These are phyloP conservation scores for Nemania serpens DNA, from an alignment of 2,329 filamentous ascomycete genomes.

Conservation along the genomic window DNA sequence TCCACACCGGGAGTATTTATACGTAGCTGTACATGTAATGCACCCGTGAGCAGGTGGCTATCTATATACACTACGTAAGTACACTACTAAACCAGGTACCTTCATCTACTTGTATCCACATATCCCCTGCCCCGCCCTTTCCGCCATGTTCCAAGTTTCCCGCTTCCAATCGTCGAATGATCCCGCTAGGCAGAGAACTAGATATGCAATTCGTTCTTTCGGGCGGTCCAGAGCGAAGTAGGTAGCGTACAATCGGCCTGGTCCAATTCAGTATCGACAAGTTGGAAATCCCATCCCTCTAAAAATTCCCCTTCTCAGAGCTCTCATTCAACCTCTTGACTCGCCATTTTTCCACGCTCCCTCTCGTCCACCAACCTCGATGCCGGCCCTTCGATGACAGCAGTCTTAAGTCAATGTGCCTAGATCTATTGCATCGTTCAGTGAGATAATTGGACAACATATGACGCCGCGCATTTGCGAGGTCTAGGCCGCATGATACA, in stretches of 20 bases:
- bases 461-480: constrained; percentile 12
- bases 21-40: too few species aligned
- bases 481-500: constrained; percentile 6
- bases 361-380: background rate
- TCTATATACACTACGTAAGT: too few species aligned
- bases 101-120: background rate
- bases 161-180: background rate
- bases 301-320: constrained; percentile 22
- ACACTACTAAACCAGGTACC: too few species aligned
- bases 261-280: constrained; percentile 30
- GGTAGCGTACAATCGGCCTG: constrained; percentile 12
- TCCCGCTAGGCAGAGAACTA: background rate
- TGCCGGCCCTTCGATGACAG: background rate
- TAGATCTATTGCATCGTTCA: background rate
- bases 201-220: too few species aligned
- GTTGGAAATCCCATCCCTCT: constrained; percentile 30
- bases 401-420: background rate
- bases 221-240: too few species aligned
- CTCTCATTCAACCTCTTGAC: background rate
- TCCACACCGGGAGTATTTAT: too few species aligned
- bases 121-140: constrained; percentile 17
- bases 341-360: constrained; percentile 11
- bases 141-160: constrained; percentile 11
- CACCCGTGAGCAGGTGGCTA: too few species aligned
- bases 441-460: background rate